Evolutionary conservation across 208 protist genomes (phyloP).

Genomic region (Trypanosoma melophagium): DNA sequence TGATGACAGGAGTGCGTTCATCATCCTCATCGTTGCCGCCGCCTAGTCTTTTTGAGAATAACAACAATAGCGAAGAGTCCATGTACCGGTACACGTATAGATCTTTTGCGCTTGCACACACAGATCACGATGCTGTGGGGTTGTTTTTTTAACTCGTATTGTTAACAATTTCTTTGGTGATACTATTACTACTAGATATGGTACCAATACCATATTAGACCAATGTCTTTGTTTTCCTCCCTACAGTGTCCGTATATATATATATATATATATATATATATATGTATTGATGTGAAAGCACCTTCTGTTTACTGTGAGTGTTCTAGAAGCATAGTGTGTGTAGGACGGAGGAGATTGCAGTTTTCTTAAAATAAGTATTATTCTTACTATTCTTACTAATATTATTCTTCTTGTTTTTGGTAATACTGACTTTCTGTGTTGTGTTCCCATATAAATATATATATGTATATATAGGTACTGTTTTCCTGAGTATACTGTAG

Average conservation of each 20-base stretch:
- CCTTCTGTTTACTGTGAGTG: background rate
- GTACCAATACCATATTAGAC: no score
- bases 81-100: constrained; percentile 48
- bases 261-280: background rate
- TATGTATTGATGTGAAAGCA: background rate
- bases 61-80: background rate
- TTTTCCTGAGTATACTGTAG: no score
- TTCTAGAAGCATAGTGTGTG: no score
- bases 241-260: background rate
- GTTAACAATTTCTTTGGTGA: background rate
- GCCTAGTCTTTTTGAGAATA: constrained; percentile 1
- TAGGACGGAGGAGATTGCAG: no score
- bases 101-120: constrained; percentile 50
- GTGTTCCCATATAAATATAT: no score
- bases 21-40: constrained; percentile 5
- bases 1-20: constrained; percentile 38
- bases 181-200: background rate
- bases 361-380: no score
- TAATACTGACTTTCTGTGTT: no score
- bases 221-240: no score
- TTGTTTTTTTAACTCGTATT: constrained; percentile 29
- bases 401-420: no score
- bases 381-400: no score
- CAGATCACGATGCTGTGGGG: constrained; percentile 71
- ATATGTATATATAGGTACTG: no score